Conservation (phyloP, 2,329 filamentous ascomycete genomes). For the Ceratocystis huliohia region DNA sequence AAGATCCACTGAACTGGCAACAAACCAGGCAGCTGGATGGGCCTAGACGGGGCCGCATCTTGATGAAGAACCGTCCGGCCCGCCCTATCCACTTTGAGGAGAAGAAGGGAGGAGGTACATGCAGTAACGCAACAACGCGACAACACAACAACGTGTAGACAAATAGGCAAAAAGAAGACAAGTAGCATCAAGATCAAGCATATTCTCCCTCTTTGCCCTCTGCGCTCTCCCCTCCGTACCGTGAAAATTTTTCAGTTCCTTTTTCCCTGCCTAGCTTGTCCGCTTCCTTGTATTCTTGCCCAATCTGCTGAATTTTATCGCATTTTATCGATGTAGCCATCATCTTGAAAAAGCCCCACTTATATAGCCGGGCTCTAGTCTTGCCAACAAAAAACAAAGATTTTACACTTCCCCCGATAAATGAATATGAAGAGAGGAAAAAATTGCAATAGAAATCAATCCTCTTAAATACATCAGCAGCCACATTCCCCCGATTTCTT, state of each 20-base stretch:
- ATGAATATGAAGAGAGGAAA: not conserved
- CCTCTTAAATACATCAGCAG: conserved; percentile 17
- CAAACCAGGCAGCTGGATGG: not conserved
- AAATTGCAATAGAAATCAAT: conserved; percentile 3
- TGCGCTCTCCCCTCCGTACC: not conserved
- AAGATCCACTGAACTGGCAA: not conserved
- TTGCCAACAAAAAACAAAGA: not conserved
- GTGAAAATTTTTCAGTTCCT: conserved; percentile 3
- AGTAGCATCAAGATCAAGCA: not conserved
- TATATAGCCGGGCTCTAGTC: not conserved
- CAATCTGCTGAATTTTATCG: not conserved
- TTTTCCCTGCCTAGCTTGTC: not conserved
- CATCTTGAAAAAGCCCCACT: not conserved
- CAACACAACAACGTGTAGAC: not conserved
- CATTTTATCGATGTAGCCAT: not conserved
- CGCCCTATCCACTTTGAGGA: not conserved
- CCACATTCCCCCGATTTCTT: conserved; percentile 18
- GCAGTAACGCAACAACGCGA: not conserved
- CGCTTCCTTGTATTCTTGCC: not conserved
- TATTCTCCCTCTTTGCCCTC: not conserved
- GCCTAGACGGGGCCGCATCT: not conserved
- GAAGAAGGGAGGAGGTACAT: not conserved
- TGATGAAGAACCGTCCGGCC: not conserved
- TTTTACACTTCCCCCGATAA: not conserved
- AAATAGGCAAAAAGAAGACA: not conserved